These are phyloP conservation scores for Teratosphaeria pseudoeucalypti DNA, from an alignment of 2,329 filamentous ascomycete species.

Conservation along the genomic window DNA sequence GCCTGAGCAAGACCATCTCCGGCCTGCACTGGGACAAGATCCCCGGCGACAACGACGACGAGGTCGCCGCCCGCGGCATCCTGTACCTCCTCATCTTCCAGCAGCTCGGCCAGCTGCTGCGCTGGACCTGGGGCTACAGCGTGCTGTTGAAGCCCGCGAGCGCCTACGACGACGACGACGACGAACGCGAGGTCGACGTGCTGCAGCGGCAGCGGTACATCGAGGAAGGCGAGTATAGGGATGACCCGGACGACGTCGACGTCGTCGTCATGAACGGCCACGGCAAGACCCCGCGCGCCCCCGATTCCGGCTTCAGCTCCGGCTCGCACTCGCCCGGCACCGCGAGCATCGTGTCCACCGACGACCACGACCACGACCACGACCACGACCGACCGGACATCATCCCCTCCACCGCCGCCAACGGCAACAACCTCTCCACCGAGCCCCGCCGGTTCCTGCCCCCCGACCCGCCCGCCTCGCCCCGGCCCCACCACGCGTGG, in stretches of 20 bases:
- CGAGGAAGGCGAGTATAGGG: conserved; percentile 46
- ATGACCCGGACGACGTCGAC: conserved; percentile 36
- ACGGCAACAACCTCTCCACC: conserved; percentile 35
- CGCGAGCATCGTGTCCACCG: conserved; percentile 15
- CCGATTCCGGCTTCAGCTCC: conserved; percentile 38
- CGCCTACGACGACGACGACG: conserved; percentile 57
- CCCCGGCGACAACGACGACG: conserved; percentile 85
- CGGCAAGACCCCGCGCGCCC: conserved; percentile 4
- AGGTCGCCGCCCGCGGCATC: conserved; percentile 87
- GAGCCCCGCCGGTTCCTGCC: conserved; percentile 27
- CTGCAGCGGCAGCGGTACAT: conserved; percentile 28
- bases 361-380: conserved; percentile 15
- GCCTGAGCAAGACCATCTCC: conserved; percentile 80
- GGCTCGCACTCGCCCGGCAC: conserved; percentile 34
- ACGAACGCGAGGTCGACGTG: conserved; percentile 38
- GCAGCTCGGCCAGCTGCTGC: conserved; percentile 85
- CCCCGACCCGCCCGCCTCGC: conserved; percentile 20
- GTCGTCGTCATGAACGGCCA: conserved; percentile 28
- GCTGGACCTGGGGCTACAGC: conserved; percentile 98
- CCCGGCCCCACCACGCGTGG: conserved; percentile 13
- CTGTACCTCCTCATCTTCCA: conserved; percentile 95
- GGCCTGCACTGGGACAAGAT: conserved; percentile 91
- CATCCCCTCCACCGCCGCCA: conserved; percentile 34
- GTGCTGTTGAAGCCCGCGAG: conserved; percentile 80
- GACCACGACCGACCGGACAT: conserved; percentile 22